Conservation (phyloP, 306 rosid species). For the Casuarina glauca region DNA sequence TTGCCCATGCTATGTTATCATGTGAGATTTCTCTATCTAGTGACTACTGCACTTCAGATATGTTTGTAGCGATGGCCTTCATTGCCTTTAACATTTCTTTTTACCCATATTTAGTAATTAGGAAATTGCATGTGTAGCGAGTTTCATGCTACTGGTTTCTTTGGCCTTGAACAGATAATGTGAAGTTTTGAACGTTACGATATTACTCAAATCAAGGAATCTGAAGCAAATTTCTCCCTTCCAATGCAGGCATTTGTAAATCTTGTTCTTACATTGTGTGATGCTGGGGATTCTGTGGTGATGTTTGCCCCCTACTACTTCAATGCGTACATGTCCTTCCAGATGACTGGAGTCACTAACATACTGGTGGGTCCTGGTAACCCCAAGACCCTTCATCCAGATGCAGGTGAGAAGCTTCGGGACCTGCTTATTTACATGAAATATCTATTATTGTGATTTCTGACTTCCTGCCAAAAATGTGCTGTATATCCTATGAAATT, state of each 20-base stretch:
- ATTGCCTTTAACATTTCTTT: not conserved
- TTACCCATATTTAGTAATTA: not conserved
- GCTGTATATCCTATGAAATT: not conserved
- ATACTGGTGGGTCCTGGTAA: conserved; percentile 83
- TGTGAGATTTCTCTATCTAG: not conserved
- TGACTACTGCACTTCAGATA: not conserved
- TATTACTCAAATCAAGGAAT: conserved; percentile 26
- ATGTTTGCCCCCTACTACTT: conserved; percentile 95
- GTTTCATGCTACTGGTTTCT: not conserved
- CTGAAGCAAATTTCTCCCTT: conserved; percentile 25
- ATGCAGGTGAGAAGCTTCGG: conserved; percentile 59
- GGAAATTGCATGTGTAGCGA: not conserved
- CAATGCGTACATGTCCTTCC: conserved; percentile 91
- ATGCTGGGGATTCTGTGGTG: conserved; percentile 85
- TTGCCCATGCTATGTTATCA: not conserved
- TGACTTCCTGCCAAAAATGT: conserved; percentile 8
- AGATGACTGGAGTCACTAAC: conserved; percentile 89
- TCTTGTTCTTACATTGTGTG: conserved; percentile 92
- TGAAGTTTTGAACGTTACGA: conserved; percentile 6
- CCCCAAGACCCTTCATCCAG: conserved; percentile 81
- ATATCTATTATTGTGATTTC: not conserved
- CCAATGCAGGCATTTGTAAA: conserved; percentile 90
- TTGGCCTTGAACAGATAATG: not conserved
- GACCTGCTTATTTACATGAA: not conserved
- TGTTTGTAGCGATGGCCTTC: conserved; percentile 2